phyloP scores from a whole-genome alignment of 1,284 basidiomycete species.

The Hymenochaete sp. region DNA sequence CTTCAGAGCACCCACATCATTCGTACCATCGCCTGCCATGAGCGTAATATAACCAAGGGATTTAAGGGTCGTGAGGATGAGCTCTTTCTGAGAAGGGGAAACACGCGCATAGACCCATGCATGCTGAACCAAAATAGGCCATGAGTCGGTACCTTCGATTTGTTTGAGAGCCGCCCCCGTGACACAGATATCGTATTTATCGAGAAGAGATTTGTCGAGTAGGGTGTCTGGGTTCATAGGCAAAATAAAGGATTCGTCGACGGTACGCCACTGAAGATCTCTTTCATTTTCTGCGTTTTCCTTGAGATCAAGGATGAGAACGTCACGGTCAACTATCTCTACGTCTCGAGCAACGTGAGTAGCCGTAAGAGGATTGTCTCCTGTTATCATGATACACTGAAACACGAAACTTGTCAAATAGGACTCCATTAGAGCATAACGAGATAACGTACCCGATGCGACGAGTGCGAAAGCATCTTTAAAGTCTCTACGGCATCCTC shows the following conservation, averaged over 20 bases:
- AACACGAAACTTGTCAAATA: conserved; percentile 3
- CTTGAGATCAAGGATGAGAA: conserved; percentile 80
- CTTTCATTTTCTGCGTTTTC: conserved; percentile 64
- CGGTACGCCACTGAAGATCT: conserved; percentile 90
- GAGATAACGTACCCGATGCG: conserved; percentile 68
- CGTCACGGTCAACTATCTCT: conserved; percentile 91
- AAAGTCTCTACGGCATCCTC: conserved; percentile 82
- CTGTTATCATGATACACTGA: conserved; percentile 95
- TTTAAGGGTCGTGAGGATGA: conserved; percentile 83
- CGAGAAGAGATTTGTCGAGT: conserved; percentile 68
- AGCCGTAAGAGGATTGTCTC: conserved; percentile 92
- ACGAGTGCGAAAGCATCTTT: conserved; percentile 89
- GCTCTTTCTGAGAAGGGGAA: conserved; percentile 91
- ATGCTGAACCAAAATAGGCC: conserved; percentile 78
- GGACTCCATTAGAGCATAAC: not conserved
- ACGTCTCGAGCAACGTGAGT: conserved; percentile 91
- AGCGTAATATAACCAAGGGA: conserved; percentile 82
- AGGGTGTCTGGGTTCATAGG: conserved; percentile 71
- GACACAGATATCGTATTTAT: conserved; percentile 87
- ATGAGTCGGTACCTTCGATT: conserved; percentile 56
- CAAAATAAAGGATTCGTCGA: conserved; percentile 83
- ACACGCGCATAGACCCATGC: conserved; percentile 97
- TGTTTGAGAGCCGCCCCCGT: conserved; percentile 88
- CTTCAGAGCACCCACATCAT: conserved; percentile 94
- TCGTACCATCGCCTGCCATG: conserved; percentile 97